Conservation (phyloP, 768 basidiomycete species). For the Roridomyces roridus region DNA sequence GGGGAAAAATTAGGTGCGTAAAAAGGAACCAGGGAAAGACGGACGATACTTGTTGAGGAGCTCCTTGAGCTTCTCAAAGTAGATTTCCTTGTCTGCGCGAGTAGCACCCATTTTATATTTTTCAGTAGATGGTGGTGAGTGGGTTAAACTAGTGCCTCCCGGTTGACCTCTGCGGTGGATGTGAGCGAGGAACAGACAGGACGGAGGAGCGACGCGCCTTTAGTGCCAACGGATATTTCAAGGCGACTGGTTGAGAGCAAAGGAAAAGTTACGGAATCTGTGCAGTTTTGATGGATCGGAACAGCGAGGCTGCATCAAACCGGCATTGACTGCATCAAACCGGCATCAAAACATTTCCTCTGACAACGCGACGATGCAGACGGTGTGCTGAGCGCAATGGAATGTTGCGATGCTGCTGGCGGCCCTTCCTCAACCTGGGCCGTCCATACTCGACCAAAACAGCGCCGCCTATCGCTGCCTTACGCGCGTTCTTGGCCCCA, state of each 20-base stretch:
- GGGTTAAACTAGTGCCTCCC: slow-evolving; percentile 78
- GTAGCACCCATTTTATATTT: slow-evolving; percentile 81
- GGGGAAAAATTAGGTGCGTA: slow-evolving; percentile 6
- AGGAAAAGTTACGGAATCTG: slow-evolving; percentile 25
- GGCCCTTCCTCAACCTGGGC: slow-evolving; percentile 23
- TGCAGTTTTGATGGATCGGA: not conserved
- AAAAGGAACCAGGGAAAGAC: slow-evolving; percentile 37
- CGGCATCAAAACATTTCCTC: too few species aligned
- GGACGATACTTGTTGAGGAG: slow-evolving; percentile 88
- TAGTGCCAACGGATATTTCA: slow-evolving; percentile 96
- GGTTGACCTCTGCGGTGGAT: slow-evolving; percentile 78
- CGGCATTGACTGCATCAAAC: too few species aligned
- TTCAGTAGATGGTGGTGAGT: slow-evolving; percentile 30
- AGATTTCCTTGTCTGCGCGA: slow-evolving; percentile 87
- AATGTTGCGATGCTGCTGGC: slow-evolving; percentile 78
- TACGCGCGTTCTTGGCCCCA: slow-evolving; percentile 31
- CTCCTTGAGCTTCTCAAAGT: slow-evolving; percentile 94
- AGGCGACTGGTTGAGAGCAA: slow-evolving; percentile 61
- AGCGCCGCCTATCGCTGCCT: slow-evolving; percentile 20
- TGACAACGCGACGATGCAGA: too few species aligned
- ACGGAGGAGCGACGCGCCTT: slow-evolving; percentile 63
- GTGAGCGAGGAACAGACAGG: not conserved
- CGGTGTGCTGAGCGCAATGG: slow-evolving; percentile 52
- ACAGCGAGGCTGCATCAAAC: too few species aligned
- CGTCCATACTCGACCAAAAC: slow-evolving; percentile 5